A percentile compares a stretch with the other conserved stretches of the same genome.
Conservation (phyloP, 1,139 yeast genomes). For the Yamadazyma spencermartinsiae region DNA sequence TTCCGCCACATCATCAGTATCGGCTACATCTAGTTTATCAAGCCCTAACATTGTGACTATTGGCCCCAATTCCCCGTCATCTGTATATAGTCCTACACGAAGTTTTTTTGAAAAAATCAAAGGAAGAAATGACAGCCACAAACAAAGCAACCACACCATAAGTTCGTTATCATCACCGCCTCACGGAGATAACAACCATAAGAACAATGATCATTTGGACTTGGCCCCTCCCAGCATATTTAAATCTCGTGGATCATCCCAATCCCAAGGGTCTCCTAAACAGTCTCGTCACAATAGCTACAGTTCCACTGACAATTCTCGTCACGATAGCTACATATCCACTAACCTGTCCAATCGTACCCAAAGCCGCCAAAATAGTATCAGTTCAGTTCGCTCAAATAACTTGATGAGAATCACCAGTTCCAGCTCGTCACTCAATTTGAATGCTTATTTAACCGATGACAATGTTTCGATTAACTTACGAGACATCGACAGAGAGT, state of each 20-base stretch:
- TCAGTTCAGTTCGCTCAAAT: conserved; percentile 19
- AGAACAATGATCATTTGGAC: conserved; percentile 19
- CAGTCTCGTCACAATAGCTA: conserved; percentile 4
- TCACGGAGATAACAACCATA: conserved; percentile 11
- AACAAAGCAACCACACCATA: conserved; percentile 29
- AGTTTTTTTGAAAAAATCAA: conserved; percentile 18
- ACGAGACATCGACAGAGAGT: conserved; percentile 9
- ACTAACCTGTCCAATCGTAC: neutral
- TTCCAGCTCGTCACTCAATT: conserved; percentile 43
- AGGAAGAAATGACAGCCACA: conserved; percentile 14
- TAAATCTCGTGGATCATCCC: conserved; percentile 10
- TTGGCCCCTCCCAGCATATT: conserved; percentile 44
- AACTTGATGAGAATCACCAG: conserved; percentile 40
- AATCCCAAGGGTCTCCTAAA: neutral
- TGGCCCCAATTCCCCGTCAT: conserved; percentile 15
- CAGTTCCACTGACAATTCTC: conserved; percentile 3
- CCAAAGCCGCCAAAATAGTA: conserved; percentile 4
- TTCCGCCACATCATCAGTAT: conserved; percentile 13
- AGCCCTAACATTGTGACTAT: conserved; percentile 12
- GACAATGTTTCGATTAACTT: conserved; percentile 21
- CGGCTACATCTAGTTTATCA: conserved; percentile 8
- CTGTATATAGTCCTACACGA: conserved; percentile 18
- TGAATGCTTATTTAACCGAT: conserved; percentile 47
- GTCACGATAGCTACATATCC: conserved; percentile 4
- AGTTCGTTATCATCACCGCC: conserved; percentile 34